Conservation (phyloP, 345 rosid species). For the Ceriops zippeliana region DNA sequence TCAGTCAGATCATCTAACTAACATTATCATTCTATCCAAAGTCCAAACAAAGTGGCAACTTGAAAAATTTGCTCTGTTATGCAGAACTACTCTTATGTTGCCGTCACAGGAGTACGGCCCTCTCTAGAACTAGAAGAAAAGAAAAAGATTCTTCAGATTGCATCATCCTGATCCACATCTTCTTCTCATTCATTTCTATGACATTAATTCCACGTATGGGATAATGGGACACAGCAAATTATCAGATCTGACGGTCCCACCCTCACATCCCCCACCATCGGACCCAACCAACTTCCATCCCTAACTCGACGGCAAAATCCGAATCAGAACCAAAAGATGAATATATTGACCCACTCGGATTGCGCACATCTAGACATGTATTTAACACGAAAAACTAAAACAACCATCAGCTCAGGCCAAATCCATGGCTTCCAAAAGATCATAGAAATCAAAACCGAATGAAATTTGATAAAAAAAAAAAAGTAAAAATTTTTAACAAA, state of each 20-base stretch:
- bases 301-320: conserved; percentile 19
- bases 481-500: neutral
- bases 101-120: conserved; percentile 13
- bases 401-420: too few relatives aligned
- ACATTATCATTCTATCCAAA: neutral
- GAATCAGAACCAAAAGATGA: conserved; percentile 10
- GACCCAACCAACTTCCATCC: conserved; percentile 36
- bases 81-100: conserved; percentile 13
- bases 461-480: neutral
- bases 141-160: conserved; percentile 28
- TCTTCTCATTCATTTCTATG: conserved; percentile 18
- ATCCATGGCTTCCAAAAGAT: too few relatives aligned
- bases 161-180: conserved; percentile 30
- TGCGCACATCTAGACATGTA: neutral
- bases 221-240: conserved; percentile 24
- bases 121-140: conserved; percentile 23
- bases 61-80: conserved; percentile 5
- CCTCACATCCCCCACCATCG: conserved; percentile 37
- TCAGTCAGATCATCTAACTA: conserved; percentile 10
- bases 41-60: conserved; percentile 1
- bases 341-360: conserved; percentile 17
- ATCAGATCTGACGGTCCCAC: conserved; percentile 64
- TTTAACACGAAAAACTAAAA: too few relatives aligned
- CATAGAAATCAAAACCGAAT: too few relatives aligned
- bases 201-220: conserved; percentile 39